Conservation (phyloP, 2,329 filamentous ascomycete species). For the Talaromyces atroroseus region DNA sequence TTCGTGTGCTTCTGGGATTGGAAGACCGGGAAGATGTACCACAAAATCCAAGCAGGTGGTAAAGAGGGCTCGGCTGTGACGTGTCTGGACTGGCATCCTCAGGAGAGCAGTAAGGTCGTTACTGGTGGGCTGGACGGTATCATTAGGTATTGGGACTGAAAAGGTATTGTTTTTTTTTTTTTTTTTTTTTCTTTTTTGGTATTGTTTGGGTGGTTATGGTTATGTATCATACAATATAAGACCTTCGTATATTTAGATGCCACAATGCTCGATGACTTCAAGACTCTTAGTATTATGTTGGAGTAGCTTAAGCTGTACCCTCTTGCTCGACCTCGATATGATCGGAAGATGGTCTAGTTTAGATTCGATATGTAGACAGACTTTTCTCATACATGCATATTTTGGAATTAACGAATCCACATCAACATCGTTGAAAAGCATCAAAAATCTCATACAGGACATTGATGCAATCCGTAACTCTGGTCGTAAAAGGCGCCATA, state of each 20-base stretch:
- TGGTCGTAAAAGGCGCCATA: slow-evolving; percentile 16
- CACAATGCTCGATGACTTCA: neutral
- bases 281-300: neutral
- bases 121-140: slow-evolving; percentile 84
- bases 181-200: neutral
- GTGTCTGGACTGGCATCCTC: slow-evolving; percentile 93
- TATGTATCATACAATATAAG: neutral
- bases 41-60: slow-evolving; percentile 73
- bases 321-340: too few relatives aligned
- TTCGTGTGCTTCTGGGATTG: slow-evolving; percentile 98
- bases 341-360: too few relatives aligned
- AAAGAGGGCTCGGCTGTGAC: slow-evolving; percentile 71
- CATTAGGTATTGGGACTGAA: slow-evolving; percentile 88
- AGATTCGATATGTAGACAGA: too few relatives aligned
- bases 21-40: slow-evolving; percentile 99
- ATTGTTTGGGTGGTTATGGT: too few relatives aligned
- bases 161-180: neutral
- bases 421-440: neutral
- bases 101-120: slow-evolving; percentile 90
- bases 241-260: neutral
- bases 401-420: neutral
- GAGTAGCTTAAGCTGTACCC: too few relatives aligned
- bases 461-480: slow-evolving; percentile 1
- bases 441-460: slow-evolving; percentile 4
- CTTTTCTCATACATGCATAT: neutral